Conservation (phyloP, 2,329 filamentous ascomycete species). For the Sporothrix sp. region DNA sequence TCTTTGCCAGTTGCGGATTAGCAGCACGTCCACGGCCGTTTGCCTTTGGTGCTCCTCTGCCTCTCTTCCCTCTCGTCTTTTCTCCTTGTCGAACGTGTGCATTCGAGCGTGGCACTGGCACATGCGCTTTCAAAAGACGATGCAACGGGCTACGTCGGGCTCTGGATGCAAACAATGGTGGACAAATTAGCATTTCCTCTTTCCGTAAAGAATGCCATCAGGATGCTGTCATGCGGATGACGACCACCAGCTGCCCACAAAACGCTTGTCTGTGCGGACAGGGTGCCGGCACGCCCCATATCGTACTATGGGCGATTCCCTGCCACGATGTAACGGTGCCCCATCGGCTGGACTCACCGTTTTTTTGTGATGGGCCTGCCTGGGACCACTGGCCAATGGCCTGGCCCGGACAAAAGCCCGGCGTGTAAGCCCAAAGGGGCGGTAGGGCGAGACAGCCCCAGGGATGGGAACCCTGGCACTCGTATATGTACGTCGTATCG, state of each 20-base stretch:
- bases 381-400: background rate
- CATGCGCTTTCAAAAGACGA: too few species aligned
- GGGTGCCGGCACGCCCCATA: slow-evolving; percentile 1
- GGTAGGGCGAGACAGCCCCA: background rate
- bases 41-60: background rate
- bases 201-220: slow-evolving; percentile 3
- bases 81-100: too few species aligned
- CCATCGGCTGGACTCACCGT: too few species aligned
- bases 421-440: background rate
- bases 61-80: background rate
- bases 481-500: too few species aligned
- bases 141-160: too few species aligned
- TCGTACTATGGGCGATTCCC: too few species aligned
- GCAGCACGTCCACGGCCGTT: too few species aligned
- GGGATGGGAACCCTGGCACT: too few species aligned
- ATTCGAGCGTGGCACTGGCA: too few species aligned
- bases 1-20: too few species aligned
- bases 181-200: background rate
- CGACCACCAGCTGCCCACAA: background rate
- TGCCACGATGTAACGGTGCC: background rate
- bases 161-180: background rate
- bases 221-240: slow-evolving; percentile 1
- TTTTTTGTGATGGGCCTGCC: too few species aligned
- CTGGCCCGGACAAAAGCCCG: background rate
- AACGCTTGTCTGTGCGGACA: too few species aligned